Evolutionary conservation across 108 stramenopile species (phyloP), one percentile per base, ranked within the genome.

Genomic region (Cyclotella baltica): DNA sequence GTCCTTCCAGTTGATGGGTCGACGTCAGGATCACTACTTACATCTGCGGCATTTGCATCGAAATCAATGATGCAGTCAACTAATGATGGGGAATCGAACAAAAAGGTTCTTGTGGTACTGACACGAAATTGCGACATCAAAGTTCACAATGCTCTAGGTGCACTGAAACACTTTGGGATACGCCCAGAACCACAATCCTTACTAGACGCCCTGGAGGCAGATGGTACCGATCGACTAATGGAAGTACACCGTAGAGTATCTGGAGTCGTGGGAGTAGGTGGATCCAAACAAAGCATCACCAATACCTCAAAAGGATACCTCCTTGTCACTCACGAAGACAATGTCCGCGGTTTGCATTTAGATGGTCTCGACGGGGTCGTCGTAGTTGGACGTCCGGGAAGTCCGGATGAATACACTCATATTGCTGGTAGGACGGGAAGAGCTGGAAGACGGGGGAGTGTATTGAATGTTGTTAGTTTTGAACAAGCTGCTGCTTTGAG

Each of bases 341-440:
- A 89, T 52, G 92, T 96, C n/a, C 86, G 98, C 37, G 98, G 98
- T 20, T 78, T 98, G 43, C 97, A 98, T 81, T 77, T 98, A 47
- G 92, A 93, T 62, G 89, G 86, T 6, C 77, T 97, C 1, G 93
- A 94, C 69, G 83, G 80, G 0, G 97, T 98, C 18, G 72, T 98
- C 29, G 82, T 95, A 38, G 86, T 97, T 30, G 92, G 96, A 29
- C 83, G 86, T 68, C 91, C 98, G 4, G 73, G 75, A n/a, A 86
- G 93, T 37, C 92, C 95, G 0, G 97, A 98, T 76, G 96, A 97
- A 73, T 98, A 98, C 84, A 91, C 90, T 0, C 98, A 98, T 75
- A 94, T 98, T 77, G 97, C 98, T 22, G 98, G 98, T 2, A 75
- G 98, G 31, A 96, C 96, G 22, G 98, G 98, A 62, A 85, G 98